These are phyloP conservation scores for Fonsecaea pedrosoi DNA, from an alignment of 2,329 filamentous ascomycete species.

Conservation along the genomic window DNA sequence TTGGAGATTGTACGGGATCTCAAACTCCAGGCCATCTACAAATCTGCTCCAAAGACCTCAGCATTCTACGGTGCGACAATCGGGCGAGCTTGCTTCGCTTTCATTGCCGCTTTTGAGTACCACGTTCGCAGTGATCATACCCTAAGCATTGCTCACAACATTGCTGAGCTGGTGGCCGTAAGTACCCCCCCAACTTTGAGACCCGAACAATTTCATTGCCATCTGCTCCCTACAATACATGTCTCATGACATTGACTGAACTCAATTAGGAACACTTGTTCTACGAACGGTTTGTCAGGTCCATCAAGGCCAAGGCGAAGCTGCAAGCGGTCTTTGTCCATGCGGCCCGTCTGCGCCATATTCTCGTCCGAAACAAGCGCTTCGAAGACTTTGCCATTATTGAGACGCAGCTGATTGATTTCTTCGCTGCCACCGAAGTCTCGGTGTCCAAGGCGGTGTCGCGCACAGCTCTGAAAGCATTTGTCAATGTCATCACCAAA, in stretches of 20 bases:
- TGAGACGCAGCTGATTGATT: conserved; percentile 46
- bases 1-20: conserved; percentile 55
- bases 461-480: conserved; percentile 21
- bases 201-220: not conserved
- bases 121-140: conserved; percentile 47
- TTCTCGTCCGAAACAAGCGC: conserved; percentile 46
- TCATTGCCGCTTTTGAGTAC: conserved; percentile 55
- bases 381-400: conserved; percentile 43
- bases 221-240: not conserved
- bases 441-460: conserved; percentile 43
- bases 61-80: conserved; percentile 39
- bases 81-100: conserved; percentile 50
- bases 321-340: conserved; percentile 45
- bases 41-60: conserved; percentile 44
- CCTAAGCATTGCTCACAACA: conserved; percentile 49
- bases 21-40: conserved; percentile 58
- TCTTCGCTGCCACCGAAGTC: conserved; percentile 40
- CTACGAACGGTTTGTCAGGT: conserved; percentile 50
- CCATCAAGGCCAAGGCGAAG: conserved; percentile 43
- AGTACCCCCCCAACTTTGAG: not conserved
- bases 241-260: not conserved
- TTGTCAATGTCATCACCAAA: conserved; percentile 41
- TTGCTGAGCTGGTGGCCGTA: conserved; percentile 50
- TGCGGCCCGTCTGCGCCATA: conserved; percentile 43
- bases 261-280: conserved; percentile 46